phyloP scores from a whole-genome alignment of 2,329 filamentous ascomycete species.

The Cordyceps cicadae region DNA sequence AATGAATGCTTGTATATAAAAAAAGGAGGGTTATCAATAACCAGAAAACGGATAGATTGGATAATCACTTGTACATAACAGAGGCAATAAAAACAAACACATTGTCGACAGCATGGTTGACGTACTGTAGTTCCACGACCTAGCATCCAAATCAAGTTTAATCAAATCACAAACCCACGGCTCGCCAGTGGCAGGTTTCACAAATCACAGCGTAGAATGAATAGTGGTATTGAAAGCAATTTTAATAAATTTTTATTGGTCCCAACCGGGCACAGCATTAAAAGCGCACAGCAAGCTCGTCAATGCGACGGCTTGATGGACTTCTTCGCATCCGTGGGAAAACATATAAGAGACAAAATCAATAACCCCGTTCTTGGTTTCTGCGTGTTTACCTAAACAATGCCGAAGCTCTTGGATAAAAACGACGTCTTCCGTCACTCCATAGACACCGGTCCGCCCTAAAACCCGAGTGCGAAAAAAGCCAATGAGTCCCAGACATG shows the following conservation, averaged over 20 bases:
- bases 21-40: not conserved
- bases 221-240: constrained; percentile 23
- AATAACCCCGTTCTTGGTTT: constrained; percentile 26
- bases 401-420: constrained; percentile 42
- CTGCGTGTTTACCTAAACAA: constrained; percentile 39
- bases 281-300: constrained; percentile 46
- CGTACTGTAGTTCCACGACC: no score
- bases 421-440: constrained; percentile 54
- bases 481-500: constrained; percentile 20
- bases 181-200: not conserved
- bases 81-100: no score
- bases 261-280: constrained; percentile 46
- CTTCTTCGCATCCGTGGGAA: constrained; percentile 29
- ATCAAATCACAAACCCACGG: no score
- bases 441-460: constrained; percentile 54
- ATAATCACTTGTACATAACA: not conserved
- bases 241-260: constrained; percentile 46
- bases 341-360: constrained; percentile 20
- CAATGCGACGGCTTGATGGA: constrained; percentile 41
- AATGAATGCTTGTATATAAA: constrained; percentile 2
- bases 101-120: no score
- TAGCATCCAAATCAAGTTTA: no score
- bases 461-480: constrained; percentile 25
- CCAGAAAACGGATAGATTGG: not conserved
- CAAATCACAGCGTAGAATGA: not conserved